phyloP scores from a whole-genome alignment of 305 asterid species.

The Petunia hybrid region DNA sequence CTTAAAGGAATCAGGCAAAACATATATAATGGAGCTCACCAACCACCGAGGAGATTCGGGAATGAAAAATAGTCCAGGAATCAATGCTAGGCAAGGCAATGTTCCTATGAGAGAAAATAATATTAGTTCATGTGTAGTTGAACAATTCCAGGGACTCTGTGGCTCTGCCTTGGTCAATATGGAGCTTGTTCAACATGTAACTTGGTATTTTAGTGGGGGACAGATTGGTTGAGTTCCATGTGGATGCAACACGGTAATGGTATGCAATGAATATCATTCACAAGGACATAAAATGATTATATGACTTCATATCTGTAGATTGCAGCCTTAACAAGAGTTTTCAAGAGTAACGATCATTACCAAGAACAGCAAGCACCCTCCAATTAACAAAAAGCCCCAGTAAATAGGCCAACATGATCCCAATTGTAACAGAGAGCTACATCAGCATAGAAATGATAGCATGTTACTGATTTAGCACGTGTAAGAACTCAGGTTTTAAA shows the following conservation, averaged over 20 bases:
- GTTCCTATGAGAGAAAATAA: slow-evolving; percentile 57
- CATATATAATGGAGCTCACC: slow-evolving; percentile 64
- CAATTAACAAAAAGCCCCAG: slow-evolving; percentile 84
- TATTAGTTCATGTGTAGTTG: slow-evolving; percentile 23
- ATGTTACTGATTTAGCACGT: not conserved
- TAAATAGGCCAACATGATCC: slow-evolving; percentile 87
- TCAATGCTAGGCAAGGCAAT: slow-evolving; percentile 85
- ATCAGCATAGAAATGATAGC: slow-evolving; percentile 28
- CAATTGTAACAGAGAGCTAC: slow-evolving; percentile 95
- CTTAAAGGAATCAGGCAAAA: slow-evolving; percentile 12
- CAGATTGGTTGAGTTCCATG: not conserved
- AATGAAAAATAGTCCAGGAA: slow-evolving; percentile 92
- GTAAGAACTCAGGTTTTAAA: not conserved
- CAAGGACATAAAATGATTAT: not conserved
- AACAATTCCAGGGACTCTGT: not conserved
- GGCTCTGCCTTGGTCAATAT: not conserved
- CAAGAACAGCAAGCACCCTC: slow-evolving; percentile 96
- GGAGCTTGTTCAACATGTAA: not conserved
- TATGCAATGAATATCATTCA: not conserved
- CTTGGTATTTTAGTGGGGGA: not conserved
- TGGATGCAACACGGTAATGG: not conserved
- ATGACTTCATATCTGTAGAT: not conserved
- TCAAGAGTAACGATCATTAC: slow-evolving; percentile 47
- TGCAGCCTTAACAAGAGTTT: not conserved
- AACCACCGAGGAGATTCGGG: slow-evolving; percentile 99